Percentiles rank a stretch among this genome's conserved stretches.
These are phyloP conservation scores for Lipomyces starkeyi DNA, from an alignment of 805 yeast genomes.

Conservation along the genomic window DNA sequence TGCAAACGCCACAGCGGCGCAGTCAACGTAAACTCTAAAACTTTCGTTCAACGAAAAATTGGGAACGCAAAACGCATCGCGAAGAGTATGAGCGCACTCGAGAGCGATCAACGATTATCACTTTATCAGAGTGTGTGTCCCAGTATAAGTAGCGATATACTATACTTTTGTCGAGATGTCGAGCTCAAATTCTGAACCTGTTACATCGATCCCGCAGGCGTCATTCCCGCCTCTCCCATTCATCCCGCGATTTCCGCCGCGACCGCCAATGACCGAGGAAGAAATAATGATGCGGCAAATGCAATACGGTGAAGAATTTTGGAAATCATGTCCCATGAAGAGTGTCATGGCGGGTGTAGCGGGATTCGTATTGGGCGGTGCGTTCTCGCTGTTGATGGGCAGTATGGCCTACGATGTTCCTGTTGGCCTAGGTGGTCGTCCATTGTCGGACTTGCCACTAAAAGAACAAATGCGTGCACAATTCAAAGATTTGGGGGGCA, in stretches of 20 bases:
- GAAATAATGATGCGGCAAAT: slow-evolving; percentile 24
- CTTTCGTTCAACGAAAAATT: neutral
- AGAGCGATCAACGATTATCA: neutral
- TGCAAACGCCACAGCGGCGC: neutral
- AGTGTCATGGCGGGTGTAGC: slow-evolving; percentile 89
- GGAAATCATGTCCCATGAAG: slow-evolving; percentile 89
- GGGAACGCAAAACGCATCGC: neutral
- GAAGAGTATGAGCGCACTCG: neutral
- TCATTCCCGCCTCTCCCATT: slow-evolving; percentile 25
- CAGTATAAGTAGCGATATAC: neutral
- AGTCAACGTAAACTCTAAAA: neutral
- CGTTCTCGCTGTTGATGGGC: slow-evolving; percentile 90
- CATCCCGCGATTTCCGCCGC: slow-evolving; percentile 26
- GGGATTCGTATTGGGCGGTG: slow-evolving; percentile 94
- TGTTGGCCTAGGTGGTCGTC: slow-evolving; percentile 56
- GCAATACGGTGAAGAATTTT: slow-evolving; percentile 31
- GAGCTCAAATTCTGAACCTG: neutral
- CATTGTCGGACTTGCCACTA: slow-evolving; percentile 76
- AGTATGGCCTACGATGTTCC: slow-evolving; percentile 83
- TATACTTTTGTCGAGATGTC: neutral
- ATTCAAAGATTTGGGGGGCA: slow-evolving; percentile 86
- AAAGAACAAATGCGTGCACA: slow-evolving; percentile 91
- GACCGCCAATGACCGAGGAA: slow-evolving; percentile 23
- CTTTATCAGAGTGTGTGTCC: neutral
- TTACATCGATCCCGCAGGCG: neutral